Percentiles rank a stretch among this genome's conserved stretches.
These are phyloP conservation scores for Pelargonium citronellum DNA, from an alignment of 441 rosid species.

Conservation along the genomic window DNA sequence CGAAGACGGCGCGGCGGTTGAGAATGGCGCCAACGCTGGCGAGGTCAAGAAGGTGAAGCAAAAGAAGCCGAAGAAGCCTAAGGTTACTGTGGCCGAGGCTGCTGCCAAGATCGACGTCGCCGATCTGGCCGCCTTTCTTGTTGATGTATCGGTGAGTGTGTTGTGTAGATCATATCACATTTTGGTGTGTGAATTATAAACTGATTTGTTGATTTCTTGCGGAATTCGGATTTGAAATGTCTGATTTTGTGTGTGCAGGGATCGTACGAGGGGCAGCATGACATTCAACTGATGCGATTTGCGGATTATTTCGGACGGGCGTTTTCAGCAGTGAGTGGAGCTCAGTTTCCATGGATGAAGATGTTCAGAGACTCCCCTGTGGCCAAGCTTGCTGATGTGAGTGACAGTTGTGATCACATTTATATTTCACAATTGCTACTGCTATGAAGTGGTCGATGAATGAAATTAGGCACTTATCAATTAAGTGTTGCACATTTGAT, in stretches of 20 bases:
- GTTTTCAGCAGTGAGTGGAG: constrained; percentile 20
- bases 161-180: neutral
- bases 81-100: constrained; percentile 68
- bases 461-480: neutral
- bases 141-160: constrained; percentile 47
- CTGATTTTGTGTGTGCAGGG: constrained; percentile 32
- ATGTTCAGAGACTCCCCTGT: constrained; percentile 24
- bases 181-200: neutral
- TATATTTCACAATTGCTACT: too few species aligned
- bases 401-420: neutral
- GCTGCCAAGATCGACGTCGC: constrained; percentile 63
- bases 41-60: constrained; percentile 49
- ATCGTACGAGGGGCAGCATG: constrained; percentile 61
- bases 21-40: too few species aligned
- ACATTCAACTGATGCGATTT: constrained; percentile 61
- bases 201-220: constrained; percentile 10
- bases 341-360: constrained; percentile 28
- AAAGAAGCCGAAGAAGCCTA: constrained; percentile 84
- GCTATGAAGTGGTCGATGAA: too few species aligned
- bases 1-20: too few species aligned
- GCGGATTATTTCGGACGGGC: constrained; percentile 26
- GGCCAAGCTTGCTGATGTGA: constrained; percentile 19
- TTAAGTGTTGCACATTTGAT: neutral
- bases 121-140: constrained; percentile 59
- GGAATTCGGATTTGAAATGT: neutral